These are phyloP conservation scores for Colletotrichum somersetense DNA, from an alignment of 2,329 filamentous ascomycete species.

Conservation along the genomic window DNA sequence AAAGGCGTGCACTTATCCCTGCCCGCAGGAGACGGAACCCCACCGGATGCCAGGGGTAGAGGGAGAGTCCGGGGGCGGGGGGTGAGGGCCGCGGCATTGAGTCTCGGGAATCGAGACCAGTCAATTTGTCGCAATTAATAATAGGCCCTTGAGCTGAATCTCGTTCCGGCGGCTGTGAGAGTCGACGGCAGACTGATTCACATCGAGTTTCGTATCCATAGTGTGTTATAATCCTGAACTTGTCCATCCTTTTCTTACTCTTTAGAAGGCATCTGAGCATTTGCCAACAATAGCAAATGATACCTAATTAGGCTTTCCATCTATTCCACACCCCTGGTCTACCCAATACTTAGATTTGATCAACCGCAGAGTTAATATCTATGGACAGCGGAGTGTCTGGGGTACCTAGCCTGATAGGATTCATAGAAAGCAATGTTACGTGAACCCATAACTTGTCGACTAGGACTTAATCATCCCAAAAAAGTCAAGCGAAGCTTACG, in stretches of 20 bases:
- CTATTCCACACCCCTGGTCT: background rate
- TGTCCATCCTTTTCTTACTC: background rate
- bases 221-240: background rate
- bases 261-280: background rate
- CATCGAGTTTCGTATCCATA: background rate
- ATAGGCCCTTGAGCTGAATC: background rate
- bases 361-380: background rate
- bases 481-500: background rate
- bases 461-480: background rate
- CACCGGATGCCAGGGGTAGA: background rate
- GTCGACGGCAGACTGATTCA: background rate
- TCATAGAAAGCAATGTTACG: background rate
- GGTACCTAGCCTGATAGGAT: no score
- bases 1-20: background rate
- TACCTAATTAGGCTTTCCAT: background rate
- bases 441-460: background rate
- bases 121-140: conserved; percentile 7
- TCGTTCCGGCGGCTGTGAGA: background rate
- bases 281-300: background rate
- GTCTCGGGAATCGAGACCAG: conserved; percentile 19
- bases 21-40: conserved; percentile 10
- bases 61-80: conserved; percentile 28
- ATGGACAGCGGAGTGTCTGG: background rate
- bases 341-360: background rate
- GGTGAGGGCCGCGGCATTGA: conserved; percentile 7